phyloP scores from a whole-genome alignment of 192 early-diverging fungal species.

The Helicostylum pulchrum region DNA sequence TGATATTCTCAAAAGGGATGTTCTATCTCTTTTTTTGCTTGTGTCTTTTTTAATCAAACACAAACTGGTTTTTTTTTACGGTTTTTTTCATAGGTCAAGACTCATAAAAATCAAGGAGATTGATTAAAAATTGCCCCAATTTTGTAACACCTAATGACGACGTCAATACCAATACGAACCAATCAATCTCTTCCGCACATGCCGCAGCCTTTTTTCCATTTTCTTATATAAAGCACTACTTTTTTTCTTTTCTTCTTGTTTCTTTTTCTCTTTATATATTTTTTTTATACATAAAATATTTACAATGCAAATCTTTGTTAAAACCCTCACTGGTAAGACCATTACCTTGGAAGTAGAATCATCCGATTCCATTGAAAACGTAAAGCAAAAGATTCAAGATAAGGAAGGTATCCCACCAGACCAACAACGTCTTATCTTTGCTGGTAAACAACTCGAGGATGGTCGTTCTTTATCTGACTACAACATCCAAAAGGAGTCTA shows the following conservation, averaged over 20 bases:
- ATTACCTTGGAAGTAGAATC: slow-evolving; percentile 91
- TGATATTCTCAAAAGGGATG: no score
- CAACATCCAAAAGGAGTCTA: slow-evolving; percentile 70
- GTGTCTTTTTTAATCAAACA: no score
- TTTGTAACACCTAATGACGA: background rate
- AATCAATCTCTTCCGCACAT: background rate
- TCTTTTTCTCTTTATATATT: background rate
- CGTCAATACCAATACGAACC: slow-evolving; percentile 6
- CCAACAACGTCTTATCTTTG: slow-evolving; percentile 75
- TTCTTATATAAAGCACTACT: slow-evolving; percentile 5
- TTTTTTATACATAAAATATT: background rate
- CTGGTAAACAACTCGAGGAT: slow-evolving; percentile 76
- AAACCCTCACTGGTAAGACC: slow-evolving; percentile 94
- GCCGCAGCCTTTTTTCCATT: background rate
- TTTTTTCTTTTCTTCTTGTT: background rate
- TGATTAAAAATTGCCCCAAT: no score
- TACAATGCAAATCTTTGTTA: slow-evolving; percentile 59
- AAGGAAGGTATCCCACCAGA: slow-evolving; percentile 86
- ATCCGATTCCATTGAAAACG: slow-evolving; percentile 71
- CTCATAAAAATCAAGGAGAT: no score
- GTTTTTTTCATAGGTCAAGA: no score
- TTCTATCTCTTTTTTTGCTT: no score
- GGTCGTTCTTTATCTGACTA: slow-evolving; percentile 66
- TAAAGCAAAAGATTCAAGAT: slow-evolving; percentile 93
- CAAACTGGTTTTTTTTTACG: no score